phyloP scores from a whole-genome alignment of 306 rosid genomes.

The Sesbania bispinosa region DNA sequence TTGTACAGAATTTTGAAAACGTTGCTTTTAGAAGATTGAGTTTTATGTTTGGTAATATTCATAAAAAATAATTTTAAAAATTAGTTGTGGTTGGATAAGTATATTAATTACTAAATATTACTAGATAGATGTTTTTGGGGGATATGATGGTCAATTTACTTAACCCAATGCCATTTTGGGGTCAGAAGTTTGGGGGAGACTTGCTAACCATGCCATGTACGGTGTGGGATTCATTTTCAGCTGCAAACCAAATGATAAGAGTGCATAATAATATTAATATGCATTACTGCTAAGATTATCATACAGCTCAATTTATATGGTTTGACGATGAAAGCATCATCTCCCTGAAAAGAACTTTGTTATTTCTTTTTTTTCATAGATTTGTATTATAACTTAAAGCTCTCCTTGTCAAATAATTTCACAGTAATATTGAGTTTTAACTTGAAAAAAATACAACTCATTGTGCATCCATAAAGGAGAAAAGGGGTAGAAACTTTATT shows the following conservation, averaged over 20 bases:
- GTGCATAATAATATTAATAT: too few relatives aligned
- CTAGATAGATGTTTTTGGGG: neutral
- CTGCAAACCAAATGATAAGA: too few relatives aligned
- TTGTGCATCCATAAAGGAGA: slow-evolving; percentile 6
- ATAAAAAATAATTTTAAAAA: neutral
- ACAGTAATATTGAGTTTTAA: neutral
- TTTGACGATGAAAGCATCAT: neutral
- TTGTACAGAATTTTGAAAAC: neutral
- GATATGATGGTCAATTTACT: slow-evolving; percentile 11
- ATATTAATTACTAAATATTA: neutral
- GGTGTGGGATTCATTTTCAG: too few relatives aligned
- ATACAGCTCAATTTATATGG: neutral
- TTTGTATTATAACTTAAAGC: neutral
- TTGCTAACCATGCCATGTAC: too few relatives aligned
- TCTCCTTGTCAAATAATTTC: neutral
- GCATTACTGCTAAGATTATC: too few relatives aligned
- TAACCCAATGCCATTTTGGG: neutral
- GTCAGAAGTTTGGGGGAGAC: too few relatives aligned
- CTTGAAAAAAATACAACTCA: neutral
- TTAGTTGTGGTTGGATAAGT: slow-evolving; percentile 6
- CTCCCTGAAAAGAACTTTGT: neutral
- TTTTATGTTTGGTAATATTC: neutral
- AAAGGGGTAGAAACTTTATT: neutral
- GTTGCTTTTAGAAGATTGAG: slow-evolving; percentile 3
- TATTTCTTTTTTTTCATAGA: neutral